phyloP scores from a whole-genome alignment of 768 basidiomycete genomes.

The Lactarius pseudohatsudake region DNA sequence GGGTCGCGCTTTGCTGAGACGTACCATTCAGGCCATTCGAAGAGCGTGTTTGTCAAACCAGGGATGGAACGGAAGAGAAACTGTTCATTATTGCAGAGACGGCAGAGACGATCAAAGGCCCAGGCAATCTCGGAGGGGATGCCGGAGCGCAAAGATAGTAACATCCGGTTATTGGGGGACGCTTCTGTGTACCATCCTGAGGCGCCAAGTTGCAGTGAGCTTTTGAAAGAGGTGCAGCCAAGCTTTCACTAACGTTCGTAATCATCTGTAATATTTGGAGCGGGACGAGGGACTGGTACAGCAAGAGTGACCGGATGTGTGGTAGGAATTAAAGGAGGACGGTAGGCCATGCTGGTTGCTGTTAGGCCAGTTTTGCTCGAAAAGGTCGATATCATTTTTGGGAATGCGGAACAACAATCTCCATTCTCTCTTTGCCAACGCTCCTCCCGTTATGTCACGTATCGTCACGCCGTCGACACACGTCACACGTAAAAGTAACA shows the following conservation, averaged over 20 bases:
- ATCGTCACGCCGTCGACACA: background rate
- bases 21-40: constrained; percentile 90
- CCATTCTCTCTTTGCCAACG: background rate
- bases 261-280: constrained; percentile 56
- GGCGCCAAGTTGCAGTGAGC: constrained; percentile 15
- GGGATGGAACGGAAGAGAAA: constrained; percentile 72
- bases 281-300: constrained; percentile 15
- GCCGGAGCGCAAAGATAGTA: constrained; percentile 84
- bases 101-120: constrained; percentile 84
- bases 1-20: constrained; percentile 39
- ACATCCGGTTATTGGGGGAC: constrained; percentile 79
- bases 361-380: constrained; percentile 26
- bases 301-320: constrained; percentile 6
- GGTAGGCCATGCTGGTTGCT: constrained; percentile 27
- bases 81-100: constrained; percentile 75
- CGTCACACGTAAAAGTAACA: background rate
- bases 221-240: constrained; percentile 11
- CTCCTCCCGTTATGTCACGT: constrained; percentile 5
- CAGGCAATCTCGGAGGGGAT: constrained; percentile 82
- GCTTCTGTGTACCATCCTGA: constrained; percentile 87
- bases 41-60: constrained; percentile 78
- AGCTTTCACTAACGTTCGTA: constrained; percentile 59
- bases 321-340: constrained; percentile 22
- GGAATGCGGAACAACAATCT: constrained; percentile 2
- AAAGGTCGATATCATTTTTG: constrained; percentile 30